A percentile compares a stretch with the other conserved stretches of the same genome.
These are phyloP conservation scores for Epichloe sylvatica DNA, from an alignment of 2,329 filamentous ascomycete species.

Conservation along the genomic window DNA sequence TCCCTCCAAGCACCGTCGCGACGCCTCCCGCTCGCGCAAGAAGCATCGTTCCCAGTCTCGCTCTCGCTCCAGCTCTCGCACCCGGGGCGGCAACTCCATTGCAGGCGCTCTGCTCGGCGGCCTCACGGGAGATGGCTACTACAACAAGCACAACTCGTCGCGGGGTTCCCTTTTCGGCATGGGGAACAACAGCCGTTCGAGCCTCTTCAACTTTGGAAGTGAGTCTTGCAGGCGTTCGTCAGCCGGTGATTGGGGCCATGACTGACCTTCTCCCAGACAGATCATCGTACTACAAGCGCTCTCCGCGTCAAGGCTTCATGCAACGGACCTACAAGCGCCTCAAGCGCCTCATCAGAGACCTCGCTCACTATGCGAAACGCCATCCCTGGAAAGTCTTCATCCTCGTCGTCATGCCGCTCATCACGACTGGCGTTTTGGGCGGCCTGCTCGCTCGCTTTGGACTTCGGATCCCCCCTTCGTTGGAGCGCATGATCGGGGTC, in stretches of 20 bases:
- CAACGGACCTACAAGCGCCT: conserved; percentile 60
- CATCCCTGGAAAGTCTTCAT: conserved; percentile 82
- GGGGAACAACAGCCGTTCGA: conserved; percentile 29
- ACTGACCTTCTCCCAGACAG: conserved; percentile 23
- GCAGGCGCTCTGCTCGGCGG: conserved; percentile 20
- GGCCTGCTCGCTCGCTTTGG: conserved; percentile 69
- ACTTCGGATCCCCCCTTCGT: conserved; percentile 52
- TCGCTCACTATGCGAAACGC: conserved; percentile 65
- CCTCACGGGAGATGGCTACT: conserved; percentile 16
- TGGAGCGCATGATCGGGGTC: conserved; percentile 45
- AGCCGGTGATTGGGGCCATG: background rate
- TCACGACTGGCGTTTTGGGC: conserved; percentile 70
- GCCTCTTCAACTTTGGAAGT: conserved; percentile 30
- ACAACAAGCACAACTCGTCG: conserved; percentile 28
- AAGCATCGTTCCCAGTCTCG: conserved; percentile 21
- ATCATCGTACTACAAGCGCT: conserved; percentile 62
- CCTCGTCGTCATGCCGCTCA: conserved; percentile 72
- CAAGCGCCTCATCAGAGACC: conserved; percentile 64
- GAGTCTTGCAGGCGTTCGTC: background rate
- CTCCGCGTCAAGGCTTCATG: conserved; percentile 68
- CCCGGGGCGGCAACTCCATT: conserved; percentile 19
- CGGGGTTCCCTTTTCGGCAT: conserved; percentile 33
- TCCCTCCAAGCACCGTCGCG: conserved; percentile 14
- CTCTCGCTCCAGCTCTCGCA: conserved; percentile 24
- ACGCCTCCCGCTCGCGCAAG: conserved; percentile 19